These are phyloP conservation scores for Sextonia rubra DNA, from an alignment of 164 flowering plant species.

Conservation along the genomic window DNA sequence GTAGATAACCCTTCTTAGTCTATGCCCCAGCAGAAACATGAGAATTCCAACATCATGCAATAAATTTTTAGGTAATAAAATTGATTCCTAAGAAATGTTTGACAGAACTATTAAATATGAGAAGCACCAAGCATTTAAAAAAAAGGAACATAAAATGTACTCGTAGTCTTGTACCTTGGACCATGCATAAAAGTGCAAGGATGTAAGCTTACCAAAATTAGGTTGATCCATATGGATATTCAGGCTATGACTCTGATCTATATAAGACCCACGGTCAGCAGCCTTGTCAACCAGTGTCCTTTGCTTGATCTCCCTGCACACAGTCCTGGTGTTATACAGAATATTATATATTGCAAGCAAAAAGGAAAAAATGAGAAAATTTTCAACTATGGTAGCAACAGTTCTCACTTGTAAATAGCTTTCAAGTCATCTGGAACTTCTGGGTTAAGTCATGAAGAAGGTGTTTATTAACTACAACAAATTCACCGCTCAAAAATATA, in stretches of 20 bases:
- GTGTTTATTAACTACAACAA: conserved; percentile 97
- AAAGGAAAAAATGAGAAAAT: neutral
- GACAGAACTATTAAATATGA: neutral
- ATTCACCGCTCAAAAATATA: conserved; percentile 70
- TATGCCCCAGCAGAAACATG: too few relatives aligned
- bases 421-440: conserved; percentile 79
- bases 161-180: conserved; percentile 66
- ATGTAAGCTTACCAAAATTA: conserved; percentile 89
- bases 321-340: conserved; percentile 47
- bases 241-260: conserved; percentile 95
- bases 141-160: neutral
- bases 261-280: conserved; percentile 88
- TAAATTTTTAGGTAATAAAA: too few relatives aligned
- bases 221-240: conserved; percentile 98
- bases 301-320: conserved; percentile 99
- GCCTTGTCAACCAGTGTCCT: conserved; percentile 93
- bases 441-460: conserved; percentile 84
- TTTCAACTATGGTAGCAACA: neutral
- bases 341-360: conserved; percentile 13
- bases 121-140: neutral
- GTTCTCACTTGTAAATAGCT: conserved; percentile 68
- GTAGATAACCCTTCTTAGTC: too few relatives aligned
- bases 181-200: conserved; percentile 93
- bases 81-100: too few relatives aligned
- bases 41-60: too few relatives aligned